Base-by-base conservation (phyloP, 352 stramenopile species). In the Globisporangium middletonii region DNA sequence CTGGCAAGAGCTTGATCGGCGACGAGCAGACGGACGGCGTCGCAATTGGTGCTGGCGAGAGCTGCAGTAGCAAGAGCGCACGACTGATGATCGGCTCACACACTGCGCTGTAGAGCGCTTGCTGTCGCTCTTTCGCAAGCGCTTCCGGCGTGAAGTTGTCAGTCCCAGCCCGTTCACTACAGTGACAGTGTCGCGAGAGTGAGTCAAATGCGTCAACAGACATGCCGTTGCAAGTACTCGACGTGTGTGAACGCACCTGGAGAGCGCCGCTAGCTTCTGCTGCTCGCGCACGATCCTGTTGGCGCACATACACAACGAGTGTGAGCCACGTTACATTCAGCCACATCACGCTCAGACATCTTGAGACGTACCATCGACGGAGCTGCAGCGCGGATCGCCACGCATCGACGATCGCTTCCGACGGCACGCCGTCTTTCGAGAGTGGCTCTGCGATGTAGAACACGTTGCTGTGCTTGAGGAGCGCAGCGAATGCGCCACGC, bases 271-370 rank as follows among this genome's bases (percentile, higher is more conserved):
- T 19, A 92, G 56, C 46, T 94, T 95, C 53, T 95, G 86, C 46
- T 95, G 86, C 55, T 95, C 86, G 54, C 84, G 69, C 23, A 95
- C 86, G 63, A 95, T 94, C 85, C 84, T 92, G 63, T 30, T 43
- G 18, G 19, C 4, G 7, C 30, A 53, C 26, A 2, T 11, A 45
- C 18, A 55, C 13, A 30, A 50, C 57, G 11, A 61, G 26, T 19
- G 23, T 57, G 46, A 37, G 23, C 11, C 26, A 8, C 42, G 50
- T 19, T 11, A n/a, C 16, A 16, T 52, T 15, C 7, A 3, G 15
- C 4, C 13, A 5, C 23, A 55, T 23, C 44, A 41, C 26, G 2
- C 5, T 35, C 3, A 35, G 8, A 33, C 16, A 26, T 3, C 12
- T 28, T 3, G n/a, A 54, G 6, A 65, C 55, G 38, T 78, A 93